phyloP scores from a whole-genome alignment of 2,329 filamentous ascomycete species.

The Allantophomopsis lycopodina region DNA sequence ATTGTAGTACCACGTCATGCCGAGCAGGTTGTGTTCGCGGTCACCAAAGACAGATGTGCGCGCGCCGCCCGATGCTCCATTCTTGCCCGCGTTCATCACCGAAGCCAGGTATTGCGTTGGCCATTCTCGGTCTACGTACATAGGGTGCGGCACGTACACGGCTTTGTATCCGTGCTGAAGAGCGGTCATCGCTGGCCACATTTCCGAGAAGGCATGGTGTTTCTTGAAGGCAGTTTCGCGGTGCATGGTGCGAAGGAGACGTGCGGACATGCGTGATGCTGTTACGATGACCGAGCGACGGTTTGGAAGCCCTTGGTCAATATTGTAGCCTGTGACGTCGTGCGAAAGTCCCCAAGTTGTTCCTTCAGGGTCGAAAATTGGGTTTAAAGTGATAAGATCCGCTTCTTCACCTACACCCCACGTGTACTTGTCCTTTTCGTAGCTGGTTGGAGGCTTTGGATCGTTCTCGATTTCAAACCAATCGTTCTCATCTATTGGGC shows the following conservation, averaged over 20 bases:
- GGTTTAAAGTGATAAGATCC: conserved; percentile 83
- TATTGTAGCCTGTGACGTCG: conserved; percentile 77
- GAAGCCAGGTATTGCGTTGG: conserved; percentile 63
- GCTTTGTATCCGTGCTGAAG: conserved; percentile 89
- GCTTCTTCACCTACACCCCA: conserved; percentile 90
- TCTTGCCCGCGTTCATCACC: conserved; percentile 67
- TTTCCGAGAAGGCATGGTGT: conserved; percentile 87
- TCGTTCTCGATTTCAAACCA: conserved; percentile 64
- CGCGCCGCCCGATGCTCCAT: conserved; percentile 62
- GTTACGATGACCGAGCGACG: conserved; percentile 84
- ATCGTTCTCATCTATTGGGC: conserved; percentile 53
- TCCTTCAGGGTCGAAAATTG: conserved; percentile 78
- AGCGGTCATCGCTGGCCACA: conserved; percentile 84
- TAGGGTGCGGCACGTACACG: conserved; percentile 78
- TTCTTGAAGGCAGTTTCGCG: conserved; percentile 73
- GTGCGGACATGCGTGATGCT: conserved; percentile 67
- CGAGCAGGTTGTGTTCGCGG: conserved; percentile 76
- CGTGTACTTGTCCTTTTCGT: conserved; percentile 66
- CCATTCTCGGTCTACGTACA: conserved; percentile 82
- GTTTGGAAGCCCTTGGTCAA: conserved; percentile 26
- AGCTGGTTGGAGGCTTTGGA: conserved; percentile 53
- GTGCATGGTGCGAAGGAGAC: conserved; percentile 78
- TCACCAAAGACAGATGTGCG: conserved; percentile 66
- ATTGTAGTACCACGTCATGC: conserved; percentile 87
- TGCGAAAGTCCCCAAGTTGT: conserved; percentile 75